Evolutionary conservation across 2,329 filamentous ascomycete species (phyloP), one percentile per base, ranked within the genome.

Genomic region (Calonectria hongkongensis): DNA sequence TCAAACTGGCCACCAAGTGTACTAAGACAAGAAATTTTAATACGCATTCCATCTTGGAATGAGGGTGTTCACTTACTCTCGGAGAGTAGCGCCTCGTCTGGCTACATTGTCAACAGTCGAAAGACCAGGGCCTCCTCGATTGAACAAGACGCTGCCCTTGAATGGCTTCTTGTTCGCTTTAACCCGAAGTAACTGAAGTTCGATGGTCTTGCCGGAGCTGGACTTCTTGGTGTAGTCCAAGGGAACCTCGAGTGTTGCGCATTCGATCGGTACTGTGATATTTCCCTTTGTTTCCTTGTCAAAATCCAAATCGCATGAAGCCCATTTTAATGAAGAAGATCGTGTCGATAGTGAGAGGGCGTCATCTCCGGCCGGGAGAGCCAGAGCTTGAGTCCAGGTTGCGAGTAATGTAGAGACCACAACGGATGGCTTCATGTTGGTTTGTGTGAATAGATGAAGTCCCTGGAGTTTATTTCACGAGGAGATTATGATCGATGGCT

Each of bases 91-190:
- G 2, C 65, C 71, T 36, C 18, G 9, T 9, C 1, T 18, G 4
- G 63, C 28, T 2, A 75, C 9, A 3, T 10, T 7, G 5, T 78
- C 75, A 3, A 77, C 39, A 1, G 74, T 74, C 2, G 71, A 72
- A 1, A 30, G 47, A 0, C 83, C 84, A 1, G 84, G 84, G 0
- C 84, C 84, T 9, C 84, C 84, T 27, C 84, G 84, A 73, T 87
- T 85, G 64, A 84, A 78, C 3, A 86, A 71, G 45, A 87, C 83
- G 51, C 81, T 85, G 2, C 85, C 84, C 33, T 82, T 81, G 2
- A 76, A 78, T 0, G 82, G 81, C 41, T 80, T 51, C 7, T 78
- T 78, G 2, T 75, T 66, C 0, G 85, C 83, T 1, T 80, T 79
- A 10, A 82, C 74, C 21, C 74, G 83, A 25, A 84, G 60, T 0